These are phyloP conservation scores for Microcos paniculata DNA, from an alignment of 345 rosid genomes.

Conservation along the genomic window DNA sequence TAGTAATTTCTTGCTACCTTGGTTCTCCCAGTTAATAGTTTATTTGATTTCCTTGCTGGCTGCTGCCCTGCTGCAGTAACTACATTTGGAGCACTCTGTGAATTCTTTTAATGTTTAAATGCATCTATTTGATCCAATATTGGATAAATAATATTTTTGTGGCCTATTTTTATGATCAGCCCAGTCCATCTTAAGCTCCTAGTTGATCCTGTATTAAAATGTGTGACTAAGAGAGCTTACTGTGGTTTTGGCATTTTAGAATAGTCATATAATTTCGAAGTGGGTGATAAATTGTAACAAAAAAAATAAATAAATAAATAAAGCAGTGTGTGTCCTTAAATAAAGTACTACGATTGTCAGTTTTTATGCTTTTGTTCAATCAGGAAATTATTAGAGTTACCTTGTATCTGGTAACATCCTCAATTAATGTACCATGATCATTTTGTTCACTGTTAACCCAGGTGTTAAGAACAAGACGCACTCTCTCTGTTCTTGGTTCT, in stretches of 20 bases:
- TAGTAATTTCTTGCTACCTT: neutral
- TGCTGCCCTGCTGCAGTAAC: neutral
- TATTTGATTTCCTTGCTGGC: neutral
- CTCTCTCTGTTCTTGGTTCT: conserved; percentile 54
- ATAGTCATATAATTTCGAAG: too few species aligned
- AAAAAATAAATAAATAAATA: too few species aligned
- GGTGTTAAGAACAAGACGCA: conserved; percentile 58
- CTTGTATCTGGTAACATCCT: neutral
- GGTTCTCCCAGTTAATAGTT: too few species aligned
- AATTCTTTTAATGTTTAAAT: neutral
- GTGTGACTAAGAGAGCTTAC: neutral
- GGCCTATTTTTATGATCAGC: neutral
- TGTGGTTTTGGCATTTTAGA: too few species aligned
- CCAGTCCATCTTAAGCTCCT: neutral
- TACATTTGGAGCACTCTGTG: neutral
- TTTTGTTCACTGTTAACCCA: conserved; percentile 31
- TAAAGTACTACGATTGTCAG: neutral
- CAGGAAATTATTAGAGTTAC: neutral
- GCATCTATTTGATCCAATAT: neutral
- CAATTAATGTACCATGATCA: neutral
- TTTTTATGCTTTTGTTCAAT: neutral
- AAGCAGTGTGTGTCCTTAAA: neutral
- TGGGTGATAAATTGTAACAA: too few species aligned
- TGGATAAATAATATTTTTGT: neutral
- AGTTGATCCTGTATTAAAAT: neutral